Base-by-base conservation (phyloP, 495 filamentous ascomycete genomes). In the Neurospora discreta region DNA sequence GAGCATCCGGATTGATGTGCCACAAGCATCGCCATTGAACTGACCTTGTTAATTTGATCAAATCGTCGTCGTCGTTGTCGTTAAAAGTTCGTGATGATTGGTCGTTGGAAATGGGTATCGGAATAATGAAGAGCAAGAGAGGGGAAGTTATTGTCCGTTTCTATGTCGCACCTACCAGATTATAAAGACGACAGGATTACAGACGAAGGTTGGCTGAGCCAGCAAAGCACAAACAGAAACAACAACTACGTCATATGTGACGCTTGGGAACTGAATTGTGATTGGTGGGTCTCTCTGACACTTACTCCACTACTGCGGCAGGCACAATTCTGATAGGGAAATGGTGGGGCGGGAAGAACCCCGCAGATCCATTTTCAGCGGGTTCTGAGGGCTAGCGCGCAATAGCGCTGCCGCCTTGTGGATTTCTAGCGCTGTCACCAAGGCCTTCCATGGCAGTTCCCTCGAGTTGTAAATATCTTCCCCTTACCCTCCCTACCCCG, bases 171-270 rank as follows among this genome's bases (percentile, higher is more conserved):
- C 6, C 52, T 44, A 11, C 42, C 42, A 44, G 18, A n/a, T 65
- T 65, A 65, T 65, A 65, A 65, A 65, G 52, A 65, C 52, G 26
- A 30, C 52, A 58, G 46, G 30, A 58, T 58, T 26, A 58, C 46
- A 26, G 46, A 58, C 46, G 46, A 65, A 33, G 23, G 26, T 26
- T 26, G 46, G 46, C 20, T 1, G 52, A 65, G 52, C 26, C 46
- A 58, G 46, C 46, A 16, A 16, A 30, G n/a, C 46, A 33, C 52
- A 60, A 60, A 18, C 52, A 65, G 52, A 60, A 60, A 44, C 71
- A 60, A 44, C 71, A 18, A 68, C 42, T 76, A 78, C 74, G 75
- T 77, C 75, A 76, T 75, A 75, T 44, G 75, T 78, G 76, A 78
- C 72, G 76, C 72, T 73, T 52, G 6, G 23, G 20, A 26, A 26